These are phyloP conservation scores for Xylaria sp. DNA, from an alignment of 2,329 filamentous ascomycete species.

Conservation along the genomic window DNA sequence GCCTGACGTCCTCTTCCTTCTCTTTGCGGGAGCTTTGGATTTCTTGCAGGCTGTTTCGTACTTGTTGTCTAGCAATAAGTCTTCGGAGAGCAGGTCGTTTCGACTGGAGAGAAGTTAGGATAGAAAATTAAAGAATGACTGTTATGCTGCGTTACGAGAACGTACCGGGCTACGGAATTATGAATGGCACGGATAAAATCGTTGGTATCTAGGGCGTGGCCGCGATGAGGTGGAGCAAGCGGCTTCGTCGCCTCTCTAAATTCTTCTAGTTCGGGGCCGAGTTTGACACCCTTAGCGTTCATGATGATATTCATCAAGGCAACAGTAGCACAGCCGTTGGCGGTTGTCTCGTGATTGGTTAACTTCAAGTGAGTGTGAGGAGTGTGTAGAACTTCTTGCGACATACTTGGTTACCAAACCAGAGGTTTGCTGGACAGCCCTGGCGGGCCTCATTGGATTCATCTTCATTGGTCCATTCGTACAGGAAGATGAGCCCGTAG, in stretches of 20 bases:
- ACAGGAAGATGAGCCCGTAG: conserved; percentile 90
- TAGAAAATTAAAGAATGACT: neutral
- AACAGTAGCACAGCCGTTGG: conserved; percentile 91
- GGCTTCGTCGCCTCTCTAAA: conserved; percentile 79
- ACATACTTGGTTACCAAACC: conserved; percentile 91
- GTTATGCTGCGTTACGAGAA: conserved; percentile 15
- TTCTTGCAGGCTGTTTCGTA: conserved; percentile 55
- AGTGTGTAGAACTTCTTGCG: neutral
- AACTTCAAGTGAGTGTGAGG: neutral
- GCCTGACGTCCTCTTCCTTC: conserved; percentile 42
- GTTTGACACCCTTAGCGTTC: conserved; percentile 74
- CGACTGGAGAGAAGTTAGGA: conserved; percentile 60
- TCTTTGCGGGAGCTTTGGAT: conserved; percentile 41
- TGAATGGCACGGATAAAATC: conserved; percentile 83
- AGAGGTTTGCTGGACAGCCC: conserved; percentile 72
- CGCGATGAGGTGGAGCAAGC: conserved; percentile 78
- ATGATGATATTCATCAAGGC: conserved; percentile 94
- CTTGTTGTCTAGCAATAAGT: conserved; percentile 72
- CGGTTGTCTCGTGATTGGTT: conserved; percentile 69
- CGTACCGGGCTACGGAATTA: conserved; percentile 83
- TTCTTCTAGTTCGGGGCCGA: conserved; percentile 75
- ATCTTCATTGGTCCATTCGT: conserved; percentile 71
- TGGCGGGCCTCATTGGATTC: conserved; percentile 62
- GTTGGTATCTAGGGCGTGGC: conserved; percentile 79
- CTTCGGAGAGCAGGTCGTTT: conserved; percentile 79